Percentiles rank a stretch among this genome's conserved stretches.
Evolutionary conservation across 2,329 filamentous ascomycete species (phyloP).

Genomic region (Juglanconis oblonga): DNA sequence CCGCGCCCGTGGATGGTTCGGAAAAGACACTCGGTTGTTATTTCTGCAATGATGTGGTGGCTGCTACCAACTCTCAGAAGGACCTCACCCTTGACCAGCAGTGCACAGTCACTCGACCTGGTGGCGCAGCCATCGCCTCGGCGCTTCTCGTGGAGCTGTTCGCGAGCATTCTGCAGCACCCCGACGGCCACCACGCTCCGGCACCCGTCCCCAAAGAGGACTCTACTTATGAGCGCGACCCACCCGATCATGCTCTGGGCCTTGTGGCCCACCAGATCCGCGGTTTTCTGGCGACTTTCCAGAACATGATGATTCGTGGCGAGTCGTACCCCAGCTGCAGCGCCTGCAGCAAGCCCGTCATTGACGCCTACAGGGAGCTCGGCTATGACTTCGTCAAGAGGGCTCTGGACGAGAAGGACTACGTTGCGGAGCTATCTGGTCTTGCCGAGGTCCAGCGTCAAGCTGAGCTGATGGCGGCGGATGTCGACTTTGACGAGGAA

Average conservation of each 20-base stretch:
- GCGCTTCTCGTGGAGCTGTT: conserved; percentile 87
- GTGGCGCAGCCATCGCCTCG: conserved; percentile 88
- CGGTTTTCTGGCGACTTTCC: conserved; percentile 72
- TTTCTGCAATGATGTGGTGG: conserved; percentile 97
- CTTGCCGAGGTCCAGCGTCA: conserved; percentile 67
- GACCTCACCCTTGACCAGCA: conserved; percentile 96
- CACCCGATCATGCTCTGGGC: conserved; percentile 58
- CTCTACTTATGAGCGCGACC: conserved; percentile 51
- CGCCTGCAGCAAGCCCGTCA: conserved; percentile 70
- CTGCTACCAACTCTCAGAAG: conserved; percentile 87
- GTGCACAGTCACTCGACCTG: conserved; percentile 93
- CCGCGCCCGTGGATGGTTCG: conserved; percentile 54
- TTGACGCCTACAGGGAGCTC: conserved; percentile 63
- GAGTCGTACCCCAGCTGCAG: conserved; percentile 78
- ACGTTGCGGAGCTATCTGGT: conserved; percentile 73
- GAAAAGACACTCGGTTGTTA: conserved; percentile 82
- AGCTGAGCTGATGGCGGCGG: conserved; percentile 48
- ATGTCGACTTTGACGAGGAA: conserved; percentile 62
- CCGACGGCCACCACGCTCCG: conserved; percentile 61
- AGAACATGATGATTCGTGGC: conserved; percentile 70
- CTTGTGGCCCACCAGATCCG: conserved; percentile 78
- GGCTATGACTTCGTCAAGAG: conserved; percentile 76
- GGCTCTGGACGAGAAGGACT: conserved; percentile 72
- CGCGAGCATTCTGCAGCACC: conserved; percentile 84
- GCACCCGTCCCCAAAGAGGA: conserved; percentile 43